Conservation (phyloP, 192 early-diverging fungal genomes). For the Podila minutissima region DNA sequence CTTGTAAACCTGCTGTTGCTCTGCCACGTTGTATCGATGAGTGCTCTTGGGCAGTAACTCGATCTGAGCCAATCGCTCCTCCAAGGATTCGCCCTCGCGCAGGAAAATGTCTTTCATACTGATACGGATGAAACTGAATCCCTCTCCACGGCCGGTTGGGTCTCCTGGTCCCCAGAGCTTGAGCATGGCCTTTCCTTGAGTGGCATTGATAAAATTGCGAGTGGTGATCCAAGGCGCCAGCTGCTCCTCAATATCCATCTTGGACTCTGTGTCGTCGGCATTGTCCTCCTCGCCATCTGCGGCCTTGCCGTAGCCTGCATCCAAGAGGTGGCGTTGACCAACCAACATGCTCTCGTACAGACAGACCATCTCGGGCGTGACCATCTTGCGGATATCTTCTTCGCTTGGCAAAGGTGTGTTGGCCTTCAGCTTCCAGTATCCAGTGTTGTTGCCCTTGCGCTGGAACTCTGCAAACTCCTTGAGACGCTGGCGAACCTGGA, state of each 20-base stretch:
- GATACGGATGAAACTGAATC: constrained; percentile 97
- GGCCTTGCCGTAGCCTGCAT: constrained; percentile 85
- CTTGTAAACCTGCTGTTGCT: constrained; percentile 94
- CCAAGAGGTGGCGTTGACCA: constrained; percentile 90
- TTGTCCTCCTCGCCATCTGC: constrained; percentile 65
- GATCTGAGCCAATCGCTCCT: constrained; percentile 87
- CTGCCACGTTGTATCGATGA: constrained; percentile 87
- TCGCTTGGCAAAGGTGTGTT: constrained; percentile 78
- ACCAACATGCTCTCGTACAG: constrained; percentile 93
- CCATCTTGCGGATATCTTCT: constrained; percentile 89
- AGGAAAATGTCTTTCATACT: constrained; percentile 99
- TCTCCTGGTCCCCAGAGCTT: constrained; percentile 97
- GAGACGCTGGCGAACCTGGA: constrained; percentile 88
- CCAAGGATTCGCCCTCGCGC: constrained; percentile 82
- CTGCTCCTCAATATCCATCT: constrained; percentile 89
- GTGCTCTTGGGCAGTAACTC: constrained; percentile 83
- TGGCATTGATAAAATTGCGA: constrained; percentile 94
- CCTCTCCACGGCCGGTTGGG: constrained; percentile 94
- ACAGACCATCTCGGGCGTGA: constrained; percentile 97
- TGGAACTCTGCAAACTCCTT: constrained; percentile 98
- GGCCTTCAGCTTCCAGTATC: constrained; percentile 92
- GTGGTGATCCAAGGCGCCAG: constrained; percentile 96
- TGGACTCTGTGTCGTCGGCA: constrained; percentile 74
- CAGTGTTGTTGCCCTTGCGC: constrained; percentile 84
- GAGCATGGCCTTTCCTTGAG: constrained; percentile 93